Base-by-base conservation (phyloP, 2,329 filamentous ascomycete species). In the Botryosphaeria dothidea region DNA sequence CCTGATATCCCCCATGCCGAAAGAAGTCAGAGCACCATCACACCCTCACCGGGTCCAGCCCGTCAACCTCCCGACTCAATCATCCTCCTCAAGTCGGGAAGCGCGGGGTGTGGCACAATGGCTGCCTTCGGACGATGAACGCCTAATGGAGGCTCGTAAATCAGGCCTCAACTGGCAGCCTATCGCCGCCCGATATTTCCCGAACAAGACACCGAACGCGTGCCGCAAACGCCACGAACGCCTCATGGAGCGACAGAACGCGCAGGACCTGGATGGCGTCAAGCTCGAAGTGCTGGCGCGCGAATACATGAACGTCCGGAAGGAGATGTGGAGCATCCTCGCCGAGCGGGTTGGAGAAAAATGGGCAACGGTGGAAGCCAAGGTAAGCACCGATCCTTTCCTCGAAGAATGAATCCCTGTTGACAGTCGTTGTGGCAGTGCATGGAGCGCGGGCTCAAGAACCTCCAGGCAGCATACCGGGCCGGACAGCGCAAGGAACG, bases 181-280 rank as follows among this genome's bases (percentile, higher is more conserved):
- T 71, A 95, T 96, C 73, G 89, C 92, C 71, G 83, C 84, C 67
- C 86, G 84, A 67, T 87, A 92, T 78, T 96, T 96, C 75, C 90
- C 89, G 1, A 83, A 79, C 75, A 96, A 96, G 81, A 84, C 84
- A 13, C 79, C 90, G 66, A 95, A 95, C 75, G 93, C 93, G 19
- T 96, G 92, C 79, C 91, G 92, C 68, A 96, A 96, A 80, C 87
- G 92, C 64, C 92, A 96, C 72, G 92, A 96, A 79, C 85, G 92
- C 45, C 81, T 96, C 69, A 89, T 94, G 83, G 90, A 94, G 79
- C 87, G 89, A 69, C 74, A 82, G 74, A 88, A 88, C 65, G 86
- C 88, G 54, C 89, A 92, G 71, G 90, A 93, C 72, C 95, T 92
- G 89, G 91, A 94, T 71, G 85, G 85, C 21, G 82, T 88, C 69